Evolutionary conservation across 306 rosid genomes (phyloP), one percentile per base, ranked within the genome.

Genomic region (Vigna unguiculata): DNA sequence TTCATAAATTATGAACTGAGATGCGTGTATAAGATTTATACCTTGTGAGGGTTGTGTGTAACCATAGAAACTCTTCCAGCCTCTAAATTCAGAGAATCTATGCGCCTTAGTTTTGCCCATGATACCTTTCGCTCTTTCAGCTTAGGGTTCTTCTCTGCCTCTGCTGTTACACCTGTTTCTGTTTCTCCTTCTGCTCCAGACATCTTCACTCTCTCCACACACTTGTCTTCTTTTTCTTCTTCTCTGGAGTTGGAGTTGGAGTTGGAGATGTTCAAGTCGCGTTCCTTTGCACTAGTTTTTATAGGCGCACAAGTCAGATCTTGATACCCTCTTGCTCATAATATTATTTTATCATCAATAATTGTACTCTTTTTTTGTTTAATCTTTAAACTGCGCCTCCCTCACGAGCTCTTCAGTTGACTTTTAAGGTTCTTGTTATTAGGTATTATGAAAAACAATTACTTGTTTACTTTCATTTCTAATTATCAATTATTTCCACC

Each of bases 31-130:
- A 36, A 24, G 15, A 53, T 13, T 16, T 1, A 22, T 58, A 89
- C 93, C 87, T 80, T 76, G 38, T 81, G 72, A 34, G 22, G 41
- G 47, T 85, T 82, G 30, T 4, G 10, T 7, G 57, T 61, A 8
- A 1, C 7, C 41, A 15, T 46, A 8, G 96, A 64, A 84, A 91
- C 85, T 76, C 91, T 83, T 71, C 96, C 98, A 0, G 98, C 98
- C 80, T 93, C 98, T n/a, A 93, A 40, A 45, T 86, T 91, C 75
- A 93, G 88, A 0, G 98, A 93, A 75, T 93, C 97, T 0, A 93
- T 82, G 0, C 93, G 98, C 7, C 87, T 81, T 15, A 91, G 88
- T 74, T 83, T 88, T 2, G 94, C 87, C 98, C 95, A 91, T 51
- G 98, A 89, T 0, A 78, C 75, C 72, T 85, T 85, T 6, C 84